Base-by-base conservation (phyloP, 2,329 filamentous ascomycete species). In the Paecilomyces niveus region DNA sequence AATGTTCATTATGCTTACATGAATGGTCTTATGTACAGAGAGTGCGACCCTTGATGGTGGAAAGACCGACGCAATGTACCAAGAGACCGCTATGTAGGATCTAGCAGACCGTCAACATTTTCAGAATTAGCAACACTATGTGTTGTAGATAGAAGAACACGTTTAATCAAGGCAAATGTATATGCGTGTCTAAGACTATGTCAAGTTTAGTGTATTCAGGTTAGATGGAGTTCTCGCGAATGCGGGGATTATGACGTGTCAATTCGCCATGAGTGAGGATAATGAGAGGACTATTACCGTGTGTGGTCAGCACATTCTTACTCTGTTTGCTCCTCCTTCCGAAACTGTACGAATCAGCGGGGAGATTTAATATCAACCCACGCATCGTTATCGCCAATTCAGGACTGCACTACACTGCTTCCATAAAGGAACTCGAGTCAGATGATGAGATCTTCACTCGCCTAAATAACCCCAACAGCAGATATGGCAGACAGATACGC, bases 141-240 rank as follows among this genome's bases (percentile, higher is more conserved):
- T 26, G 24, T 26, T 5, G 24, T 26, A 26, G 24, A 26, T 26
- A 26, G 24, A 26, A 26, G 24, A 3, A 26, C 5, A 26, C 3
- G 24, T 26, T 26, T 26, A 26, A 5, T 5, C 24, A 26, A 26
- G 24, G 5, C 5, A n/a, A n/a, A n/a, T n/a, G n/a, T n/a, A n/a
- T 26, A 26, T 26, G 3, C 24, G 5, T 26, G 24, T 26, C 24
- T 26, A 26, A 26, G 5, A 26, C 24, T 5, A 26, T 5, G 5
- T 26, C 24, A 26, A 26, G 24, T 26, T 26, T 26, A 26, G 5
- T 26, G 24, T 26, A 3, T 26, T 26, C 24, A 70, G 73, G 15
- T 62, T 82, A 7, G 77, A 82, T 61, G 73, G 79, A 13, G 73
- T 67, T 7, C 70, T 83, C 35, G 68, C 80, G 4, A 82, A 81